Base-by-base conservation (phyloP, 2,329 filamentous ascomycete genomes). In the Calonectria hawksworthii region DNA sequence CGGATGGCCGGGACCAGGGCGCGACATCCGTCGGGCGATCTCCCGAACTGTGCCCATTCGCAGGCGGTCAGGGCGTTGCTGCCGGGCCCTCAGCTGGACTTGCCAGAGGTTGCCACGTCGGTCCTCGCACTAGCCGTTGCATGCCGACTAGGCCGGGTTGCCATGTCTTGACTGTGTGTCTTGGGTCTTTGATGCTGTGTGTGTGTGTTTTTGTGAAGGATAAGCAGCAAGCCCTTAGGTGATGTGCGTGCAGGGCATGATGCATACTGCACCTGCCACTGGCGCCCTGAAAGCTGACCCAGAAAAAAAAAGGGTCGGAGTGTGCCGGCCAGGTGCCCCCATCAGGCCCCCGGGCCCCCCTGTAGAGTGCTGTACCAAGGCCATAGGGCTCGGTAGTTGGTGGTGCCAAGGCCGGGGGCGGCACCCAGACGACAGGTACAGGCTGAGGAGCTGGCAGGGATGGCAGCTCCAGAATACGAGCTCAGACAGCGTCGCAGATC, bases 301-400 rank as follows among this genome's bases (percentile, higher is more conserved):
- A n/a, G 34, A 36, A 14, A 14, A 10, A 13, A n/a, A 44, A 38
- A 7, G n/a, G 18, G 41, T 44, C 41, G 41, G 41, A 18, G 41
- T 44, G 41, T 44, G 3, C 41, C 41, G 41, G 18, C 41, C 41
- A 44, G 44, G 44, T 32, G 21, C 18, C 10, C 21, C 41, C 18
- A 7, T 18, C 14, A 41, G 36, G 10, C 36, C 36, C 36, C 36
- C 13, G 3, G 13, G 13, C 41, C 41, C 41, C 23, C 56, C 13
- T 32, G 30, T 32, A 32, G 30, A n/a, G n/a, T n/a, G n/a, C n/a
- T n/a, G n/a, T n/a, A n/a, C n/a, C n/a, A n/a, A n/a, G 30, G 4
- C 30, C 56, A 5, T 63, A 63, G 56, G 56, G 56, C 56, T 63
- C 56, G 56, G 56, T 63, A 63, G 56, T 63, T 63, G 56, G 34